phyloP scores from a whole-genome alignment of 768 basidiomycete genomes.

The Harrya chromipes region DNA sequence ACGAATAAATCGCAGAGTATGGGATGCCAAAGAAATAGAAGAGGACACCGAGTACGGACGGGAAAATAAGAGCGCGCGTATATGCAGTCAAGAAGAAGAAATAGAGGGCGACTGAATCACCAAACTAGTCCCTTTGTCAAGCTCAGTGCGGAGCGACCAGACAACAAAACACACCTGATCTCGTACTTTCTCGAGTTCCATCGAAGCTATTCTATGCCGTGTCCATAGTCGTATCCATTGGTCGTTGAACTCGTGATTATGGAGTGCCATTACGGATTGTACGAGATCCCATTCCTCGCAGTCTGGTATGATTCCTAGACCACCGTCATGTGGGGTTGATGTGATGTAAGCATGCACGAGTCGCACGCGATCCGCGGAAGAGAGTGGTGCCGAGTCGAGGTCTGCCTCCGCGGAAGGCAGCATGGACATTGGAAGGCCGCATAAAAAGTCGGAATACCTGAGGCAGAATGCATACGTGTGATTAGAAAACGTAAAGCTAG shows the following conservation, averaged over 20 bases:
- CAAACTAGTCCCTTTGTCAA: constrained; percentile 47
- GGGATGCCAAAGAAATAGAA: constrained; percentile 69
- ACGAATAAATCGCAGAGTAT: constrained; percentile 77
- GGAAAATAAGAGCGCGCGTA: constrained; percentile 73
- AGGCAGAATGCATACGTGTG: neutral
- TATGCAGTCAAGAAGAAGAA: constrained; percentile 87
- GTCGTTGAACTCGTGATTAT: constrained; percentile 80
- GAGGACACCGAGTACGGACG: constrained; percentile 64
- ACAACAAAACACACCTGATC: constrained; percentile 52
- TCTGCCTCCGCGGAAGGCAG: constrained; percentile 41
- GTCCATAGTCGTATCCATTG: constrained; percentile 79
- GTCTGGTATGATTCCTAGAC: constrained; percentile 76
- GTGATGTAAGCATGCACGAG: constrained; percentile 72
- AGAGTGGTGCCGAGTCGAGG: constrained; percentile 45
- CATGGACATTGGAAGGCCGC: constrained; percentile 60
- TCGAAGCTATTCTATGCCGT: constrained; percentile 55
- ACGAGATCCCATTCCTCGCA: constrained; percentile 75
- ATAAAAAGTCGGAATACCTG: constrained; percentile 76
- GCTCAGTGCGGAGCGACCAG: neutral
- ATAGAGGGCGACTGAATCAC: constrained; percentile 81
- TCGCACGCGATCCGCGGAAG: constrained; percentile 77
- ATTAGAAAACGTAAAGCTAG: neutral
- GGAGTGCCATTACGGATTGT: constrained; percentile 78
- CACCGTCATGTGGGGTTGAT: constrained; percentile 69
- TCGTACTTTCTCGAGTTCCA: constrained; percentile 66